Evolutionary conservation across 768 basidiomycete species (phyloP).

Genomic region (Boletus bicolor): DNA sequence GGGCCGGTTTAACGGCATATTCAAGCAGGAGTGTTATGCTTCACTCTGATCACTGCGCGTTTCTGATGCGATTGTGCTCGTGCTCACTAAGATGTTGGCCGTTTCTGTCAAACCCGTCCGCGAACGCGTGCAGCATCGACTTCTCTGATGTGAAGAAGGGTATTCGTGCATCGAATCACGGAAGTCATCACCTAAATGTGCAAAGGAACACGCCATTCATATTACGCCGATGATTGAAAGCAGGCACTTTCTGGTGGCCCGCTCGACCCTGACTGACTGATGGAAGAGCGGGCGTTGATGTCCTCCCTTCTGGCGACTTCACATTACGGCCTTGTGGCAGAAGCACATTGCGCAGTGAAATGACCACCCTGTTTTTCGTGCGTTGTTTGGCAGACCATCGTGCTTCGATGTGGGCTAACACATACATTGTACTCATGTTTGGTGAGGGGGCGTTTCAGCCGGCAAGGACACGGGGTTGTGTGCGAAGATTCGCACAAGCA

Average conservation of each 20-base stretch:
- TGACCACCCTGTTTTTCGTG: conserved; percentile 4
- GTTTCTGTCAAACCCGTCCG: background rate
- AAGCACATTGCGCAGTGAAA: conserved; percentile 3
- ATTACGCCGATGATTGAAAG: background rate
- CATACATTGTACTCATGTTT: background rate
- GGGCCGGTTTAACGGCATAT: conserved; percentile 6
- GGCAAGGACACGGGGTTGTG: background rate
- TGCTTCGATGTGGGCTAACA: background rate
- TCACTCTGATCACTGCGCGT: conserved; percentile 4
- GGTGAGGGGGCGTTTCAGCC: background rate
- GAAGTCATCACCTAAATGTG: background rate
- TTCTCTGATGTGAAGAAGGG: background rate
- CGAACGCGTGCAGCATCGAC: conserved; percentile 3
- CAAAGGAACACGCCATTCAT: conserved; percentile 6
- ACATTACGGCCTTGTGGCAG: conserved; percentile 15
- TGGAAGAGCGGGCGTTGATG: background rate
- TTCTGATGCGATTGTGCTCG: background rate
- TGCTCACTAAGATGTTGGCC: background rate
- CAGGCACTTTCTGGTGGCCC: background rate
- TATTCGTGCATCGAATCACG: background rate
- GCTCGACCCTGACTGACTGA: conserved; percentile 15
- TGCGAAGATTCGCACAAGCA: background rate
- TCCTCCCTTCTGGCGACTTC: conserved; percentile 9
- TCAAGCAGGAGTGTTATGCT: background rate
- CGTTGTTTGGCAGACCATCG: background rate